Conservation (phyloP, 2,329 filamentous ascomycete species). For the Didymella exigua region DNA sequence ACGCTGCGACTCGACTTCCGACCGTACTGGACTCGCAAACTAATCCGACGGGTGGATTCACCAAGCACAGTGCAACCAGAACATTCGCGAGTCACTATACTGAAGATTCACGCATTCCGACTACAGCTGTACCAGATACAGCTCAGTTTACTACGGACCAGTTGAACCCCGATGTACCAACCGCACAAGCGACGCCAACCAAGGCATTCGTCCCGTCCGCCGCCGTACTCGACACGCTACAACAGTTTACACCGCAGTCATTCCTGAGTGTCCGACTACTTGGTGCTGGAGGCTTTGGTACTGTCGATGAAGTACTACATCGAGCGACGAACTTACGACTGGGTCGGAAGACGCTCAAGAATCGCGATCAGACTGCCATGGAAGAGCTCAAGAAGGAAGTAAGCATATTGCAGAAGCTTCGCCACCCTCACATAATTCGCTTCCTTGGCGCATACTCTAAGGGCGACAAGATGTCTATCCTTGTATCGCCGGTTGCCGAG, state of each 20-base stretch:
- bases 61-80: slow-evolving; percentile 6
- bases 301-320: slow-evolving; percentile 47
- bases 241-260: slow-evolving; percentile 23
- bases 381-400: slow-evolving; percentile 46
- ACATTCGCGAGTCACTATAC: background rate
- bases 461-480: slow-evolving; percentile 46
- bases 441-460: slow-evolving; percentile 45
- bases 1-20: slow-evolving; percentile 2
- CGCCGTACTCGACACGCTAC: slow-evolving; percentile 10
- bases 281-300: slow-evolving; percentile 46
- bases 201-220: background rate
- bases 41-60: slow-evolving; percentile 11
- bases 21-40: background rate
- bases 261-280: slow-evolving; percentile 46
- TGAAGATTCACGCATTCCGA: background rate
- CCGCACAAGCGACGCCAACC: background rate
- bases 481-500: slow-evolving; percentile 46
- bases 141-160: background rate
- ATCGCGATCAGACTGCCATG: slow-evolving; percentile 38
- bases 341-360: slow-evolving; percentile 48
- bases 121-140: background rate
- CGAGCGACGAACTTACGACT: slow-evolving; percentile 42
- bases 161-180: background rate
- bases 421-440: slow-evolving; percentile 48
- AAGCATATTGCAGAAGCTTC: slow-evolving; percentile 44